Conservation (phyloP, 768 basidiomycete species). For the Multifurca ochricompacta region DNA sequence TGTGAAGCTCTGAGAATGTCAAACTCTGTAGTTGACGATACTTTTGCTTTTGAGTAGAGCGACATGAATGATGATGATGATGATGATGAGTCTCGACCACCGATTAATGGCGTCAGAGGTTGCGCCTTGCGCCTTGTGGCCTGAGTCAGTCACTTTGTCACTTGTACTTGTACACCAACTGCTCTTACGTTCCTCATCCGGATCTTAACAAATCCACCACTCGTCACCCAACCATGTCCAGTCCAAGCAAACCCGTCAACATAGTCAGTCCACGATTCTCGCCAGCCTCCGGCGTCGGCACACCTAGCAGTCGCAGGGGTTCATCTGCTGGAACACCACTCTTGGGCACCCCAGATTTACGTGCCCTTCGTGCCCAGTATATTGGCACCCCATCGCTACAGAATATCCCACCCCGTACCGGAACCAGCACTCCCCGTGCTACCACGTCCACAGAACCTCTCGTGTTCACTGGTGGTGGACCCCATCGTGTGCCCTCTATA, state of each 20-base stretch:
- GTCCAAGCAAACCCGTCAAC: conserved; percentile 22
- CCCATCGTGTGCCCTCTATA: conserved; percentile 23
- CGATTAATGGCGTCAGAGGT: neutral
- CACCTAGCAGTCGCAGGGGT: conserved; percentile 15
- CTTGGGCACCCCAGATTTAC: conserved; percentile 56
- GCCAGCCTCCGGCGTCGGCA: neutral
- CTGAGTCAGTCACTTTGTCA: too few species aligned
- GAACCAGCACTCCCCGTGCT: conserved; percentile 25
- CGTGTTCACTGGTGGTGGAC: conserved; percentile 15
- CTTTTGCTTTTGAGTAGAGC: neutral
- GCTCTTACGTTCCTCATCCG: too few species aligned
- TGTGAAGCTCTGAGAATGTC: conserved; percentile 70
- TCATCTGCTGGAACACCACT: conserved; percentile 29
- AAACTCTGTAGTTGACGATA: conserved; percentile 43
- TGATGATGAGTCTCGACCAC: conserved; percentile 1
- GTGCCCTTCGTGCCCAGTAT: conserved; percentile 58
- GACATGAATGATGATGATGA: too few species aligned
- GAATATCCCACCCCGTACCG: conserved; percentile 45
- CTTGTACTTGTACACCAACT: too few species aligned
- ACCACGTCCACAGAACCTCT: conserved; percentile 15
- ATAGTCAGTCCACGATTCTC: conserved; percentile 20
- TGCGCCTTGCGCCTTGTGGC: too few species aligned
- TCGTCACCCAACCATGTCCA: conserved; percentile 14
- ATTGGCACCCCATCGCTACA: conserved; percentile 45
- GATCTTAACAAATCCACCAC: neutral